Percentiles rank a stretch among this genome's conserved stretches.
phyloP scores from a whole-genome alignment of 2,329 filamentous ascomycete species.

The Zymoseptoria crescenta region DNA sequence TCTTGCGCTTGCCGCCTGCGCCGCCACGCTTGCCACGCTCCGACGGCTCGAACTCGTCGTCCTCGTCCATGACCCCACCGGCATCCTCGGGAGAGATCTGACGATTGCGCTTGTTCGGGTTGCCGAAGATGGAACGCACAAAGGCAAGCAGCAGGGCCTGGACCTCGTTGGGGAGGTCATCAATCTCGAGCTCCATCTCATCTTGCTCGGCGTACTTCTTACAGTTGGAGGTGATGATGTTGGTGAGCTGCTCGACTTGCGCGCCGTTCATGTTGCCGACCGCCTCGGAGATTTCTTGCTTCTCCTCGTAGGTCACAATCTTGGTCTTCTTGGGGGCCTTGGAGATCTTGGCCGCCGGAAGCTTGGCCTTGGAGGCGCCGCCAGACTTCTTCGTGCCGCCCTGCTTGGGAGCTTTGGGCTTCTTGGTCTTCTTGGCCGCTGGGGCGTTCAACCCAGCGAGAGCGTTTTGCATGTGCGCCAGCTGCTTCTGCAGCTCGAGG shows the following conservation, averaged over 20 bases:
- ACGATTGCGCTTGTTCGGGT: constrained; percentile 21
- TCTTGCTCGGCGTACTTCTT: constrained; percentile 56
- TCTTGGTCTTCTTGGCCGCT: constrained; percentile 35
- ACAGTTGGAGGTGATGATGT: constrained; percentile 81
- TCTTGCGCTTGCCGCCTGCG: constrained; percentile 50
- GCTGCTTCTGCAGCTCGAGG: constrained; percentile 63
- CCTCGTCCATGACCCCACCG: constrained; percentile 28
- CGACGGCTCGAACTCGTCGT: constrained; percentile 44
- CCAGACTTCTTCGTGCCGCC: constrained; percentile 16
- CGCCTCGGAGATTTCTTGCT: constrained; percentile 69
- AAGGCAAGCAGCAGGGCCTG: constrained; percentile 50
- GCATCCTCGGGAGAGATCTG: constrained; percentile 27
- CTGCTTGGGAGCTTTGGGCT: constrained; percentile 15
- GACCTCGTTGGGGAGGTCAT: constrained; percentile 48
- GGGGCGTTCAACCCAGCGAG: constrained; percentile 35
- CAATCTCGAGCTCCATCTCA: constrained; percentile 59
- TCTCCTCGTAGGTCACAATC: constrained; percentile 69
- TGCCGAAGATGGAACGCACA: constrained; percentile 39
- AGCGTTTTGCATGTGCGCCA: constrained; percentile 43
- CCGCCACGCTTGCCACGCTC: constrained; percentile 20
- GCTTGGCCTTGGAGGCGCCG: background rate
- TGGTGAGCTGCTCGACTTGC: constrained; percentile 73
- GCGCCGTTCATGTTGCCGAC: constrained; percentile 58
- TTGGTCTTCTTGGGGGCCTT: constrained; percentile 48
- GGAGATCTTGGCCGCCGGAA: constrained; percentile 35